These are phyloP conservation scores for Phialophora chinensis DNA, from an alignment of 2,329 filamentous ascomycete species.

Conservation along the genomic window DNA sequence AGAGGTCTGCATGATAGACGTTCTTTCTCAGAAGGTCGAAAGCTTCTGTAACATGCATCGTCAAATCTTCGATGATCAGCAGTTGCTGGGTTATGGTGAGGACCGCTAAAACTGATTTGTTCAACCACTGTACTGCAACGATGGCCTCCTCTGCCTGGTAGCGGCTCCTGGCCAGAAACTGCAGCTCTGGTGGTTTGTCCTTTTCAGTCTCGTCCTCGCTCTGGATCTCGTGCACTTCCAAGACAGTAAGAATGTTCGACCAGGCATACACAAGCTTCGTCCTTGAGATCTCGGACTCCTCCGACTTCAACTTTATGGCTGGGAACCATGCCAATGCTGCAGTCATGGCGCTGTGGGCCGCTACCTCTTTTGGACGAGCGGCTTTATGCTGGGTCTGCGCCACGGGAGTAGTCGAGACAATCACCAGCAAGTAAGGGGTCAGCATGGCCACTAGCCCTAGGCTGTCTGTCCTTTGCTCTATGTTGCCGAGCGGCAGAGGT, in stretches of 20 bases:
- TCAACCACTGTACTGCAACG: constrained; percentile 95
- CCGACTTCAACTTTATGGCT: constrained; percentile 85
- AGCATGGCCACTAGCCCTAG: constrained; percentile 94
- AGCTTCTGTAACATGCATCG: constrained; percentile 88
- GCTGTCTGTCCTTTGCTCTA: constrained; percentile 83
- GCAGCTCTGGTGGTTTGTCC: constrained; percentile 77
- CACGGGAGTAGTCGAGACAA: constrained; percentile 94
- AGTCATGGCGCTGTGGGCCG: constrained; percentile 87
- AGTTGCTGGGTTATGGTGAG: constrained; percentile 93
- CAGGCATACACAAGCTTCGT: constrained; percentile 95
- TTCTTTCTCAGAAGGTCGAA: constrained; percentile 91
- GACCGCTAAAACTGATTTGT: constrained; percentile 86
- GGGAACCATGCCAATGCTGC: constrained; percentile 98
- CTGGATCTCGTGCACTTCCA: constrained; percentile 80
- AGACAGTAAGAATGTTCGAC: constrained; percentile 94
- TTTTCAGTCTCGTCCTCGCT: constrained; percentile 64
- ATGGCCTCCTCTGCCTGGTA: constrained; percentile 97
- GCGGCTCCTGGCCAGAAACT: constrained; percentile 80
- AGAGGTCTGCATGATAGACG: constrained; percentile 89
- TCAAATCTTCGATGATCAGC: constrained; percentile 87
- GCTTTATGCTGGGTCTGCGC: constrained; percentile 97
- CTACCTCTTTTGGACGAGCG: constrained; percentile 85
- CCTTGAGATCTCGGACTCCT: constrained; percentile 69
- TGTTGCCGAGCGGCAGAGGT: constrained; percentile 88
- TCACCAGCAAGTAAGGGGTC: constrained; percentile 92